A percentile compares a stretch with the other conserved stretches of the same genome.
phyloP scores from a whole-genome alignment of 1,139 yeast genomes.

The Zygosaccharomyces pseudobailii region DNA sequence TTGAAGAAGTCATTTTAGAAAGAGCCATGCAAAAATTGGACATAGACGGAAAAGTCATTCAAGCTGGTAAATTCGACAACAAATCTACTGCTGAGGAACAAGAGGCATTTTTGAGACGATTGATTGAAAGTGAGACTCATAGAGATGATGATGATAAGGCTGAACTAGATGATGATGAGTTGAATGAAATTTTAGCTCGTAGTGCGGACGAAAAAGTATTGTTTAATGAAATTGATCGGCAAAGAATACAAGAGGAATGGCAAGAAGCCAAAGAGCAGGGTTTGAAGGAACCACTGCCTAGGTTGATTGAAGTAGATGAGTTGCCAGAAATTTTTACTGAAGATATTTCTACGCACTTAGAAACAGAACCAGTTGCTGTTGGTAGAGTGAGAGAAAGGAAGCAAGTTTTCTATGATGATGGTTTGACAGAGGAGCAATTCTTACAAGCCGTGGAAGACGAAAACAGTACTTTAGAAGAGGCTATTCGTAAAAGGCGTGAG shows the following conservation, averaged over 20 bases:
- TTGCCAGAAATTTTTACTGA: constrained; percentile 77
- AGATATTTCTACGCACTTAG: constrained; percentile 59
- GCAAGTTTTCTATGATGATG: constrained; percentile 80
- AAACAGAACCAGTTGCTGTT: constrained; percentile 48
- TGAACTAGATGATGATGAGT: constrained; percentile 65
- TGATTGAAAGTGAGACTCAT: constrained; percentile 70
- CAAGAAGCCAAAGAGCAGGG: constrained; percentile 38
- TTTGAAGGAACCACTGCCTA: constrained; percentile 37
- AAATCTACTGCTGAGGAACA: constrained; percentile 96
- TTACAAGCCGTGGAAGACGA: constrained; percentile 65
- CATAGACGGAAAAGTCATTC: constrained; percentile 96
- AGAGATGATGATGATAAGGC: constrained; percentile 46
- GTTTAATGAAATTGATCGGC: constrained; percentile 67
- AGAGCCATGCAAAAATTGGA: constrained; percentile 93
- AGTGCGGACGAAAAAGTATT: constrained; percentile 64
- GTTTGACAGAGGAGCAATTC: constrained; percentile 95
- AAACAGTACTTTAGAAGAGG: constrained; percentile 63
- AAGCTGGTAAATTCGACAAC: constrained; percentile 97
- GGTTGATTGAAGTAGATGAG: constrained; percentile 68
- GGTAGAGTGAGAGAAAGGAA: constrained; percentile 79
- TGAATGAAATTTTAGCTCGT: constrained; percentile 85
- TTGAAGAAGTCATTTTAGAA: constrained; percentile 90
- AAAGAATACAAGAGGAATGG: constrained; percentile 49
- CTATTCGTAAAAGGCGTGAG: constrained; percentile 57
- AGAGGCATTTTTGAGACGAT: constrained; percentile 81